Percentiles rank a stretch among this genome's conserved stretches.
Conservation (phyloP, 495 filamentous ascomycete genomes). For the Mytilinidion resinicola region DNA sequence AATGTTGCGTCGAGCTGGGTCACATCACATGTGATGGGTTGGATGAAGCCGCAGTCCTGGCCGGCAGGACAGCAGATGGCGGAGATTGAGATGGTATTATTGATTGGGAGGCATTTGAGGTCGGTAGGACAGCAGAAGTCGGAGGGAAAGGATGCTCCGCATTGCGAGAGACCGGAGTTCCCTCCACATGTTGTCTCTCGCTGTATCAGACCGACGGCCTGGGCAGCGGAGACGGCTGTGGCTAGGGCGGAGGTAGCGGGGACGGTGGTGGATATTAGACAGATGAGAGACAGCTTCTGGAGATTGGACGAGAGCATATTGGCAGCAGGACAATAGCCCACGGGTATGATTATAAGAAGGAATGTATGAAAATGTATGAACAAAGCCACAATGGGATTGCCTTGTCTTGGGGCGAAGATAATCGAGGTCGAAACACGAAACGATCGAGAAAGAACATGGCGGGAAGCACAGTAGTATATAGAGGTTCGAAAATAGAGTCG, state of each 20-base stretch:
- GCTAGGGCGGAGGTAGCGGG: constrained; percentile 24
- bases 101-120: constrained; percentile 59
- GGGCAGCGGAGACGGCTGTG: constrained; percentile 29
- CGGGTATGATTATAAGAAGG: too few species aligned
- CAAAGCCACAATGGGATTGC: too few species aligned
- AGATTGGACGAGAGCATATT: constrained; percentile 11
- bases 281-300: constrained; percentile 30
- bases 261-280: constrained; percentile 28
- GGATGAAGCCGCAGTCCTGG: constrained; percentile 56
- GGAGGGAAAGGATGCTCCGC: constrained; percentile 51
- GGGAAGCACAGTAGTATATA: constrained; percentile 1
- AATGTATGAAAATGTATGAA: too few species aligned
- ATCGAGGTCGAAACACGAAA: neutral
- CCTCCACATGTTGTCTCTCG: constrained; percentile 44
- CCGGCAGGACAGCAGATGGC: constrained; percentile 72
- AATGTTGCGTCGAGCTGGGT: constrained; percentile 55
- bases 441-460: neutral
- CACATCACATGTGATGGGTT: constrained; percentile 66
- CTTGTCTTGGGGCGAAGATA: too few species aligned
- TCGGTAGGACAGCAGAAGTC: constrained; percentile 68
- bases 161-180: constrained; percentile 41
- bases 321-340: neutral
- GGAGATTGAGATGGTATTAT: constrained; percentile 51
- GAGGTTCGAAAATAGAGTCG: constrained; percentile 2
- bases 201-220: constrained; percentile 33